These are phyloP conservation scores for Canna indica DNA, from an alignment of 176 grass and related monocot species.

Conservation along the genomic window DNA sequence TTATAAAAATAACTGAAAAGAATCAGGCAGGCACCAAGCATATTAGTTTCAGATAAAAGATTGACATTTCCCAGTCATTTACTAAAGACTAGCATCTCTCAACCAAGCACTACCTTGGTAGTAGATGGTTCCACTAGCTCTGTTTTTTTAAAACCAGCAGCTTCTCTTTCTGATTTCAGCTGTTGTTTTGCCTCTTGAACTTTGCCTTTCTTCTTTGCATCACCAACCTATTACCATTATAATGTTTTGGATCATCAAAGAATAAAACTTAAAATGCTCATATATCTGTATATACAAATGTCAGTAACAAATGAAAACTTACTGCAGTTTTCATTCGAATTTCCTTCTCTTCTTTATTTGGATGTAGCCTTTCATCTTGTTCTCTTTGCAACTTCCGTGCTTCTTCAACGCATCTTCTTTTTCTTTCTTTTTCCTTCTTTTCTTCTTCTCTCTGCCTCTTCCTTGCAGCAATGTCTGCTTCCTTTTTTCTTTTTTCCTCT, in stretches of 20 bases:
- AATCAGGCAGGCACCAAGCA: background rate
- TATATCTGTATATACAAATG: background rate
- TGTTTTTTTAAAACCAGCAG: background rate
- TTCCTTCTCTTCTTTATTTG: slow-evolving; percentile 7
- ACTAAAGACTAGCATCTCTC: background rate
- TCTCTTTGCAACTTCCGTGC: slow-evolving; percentile 6
- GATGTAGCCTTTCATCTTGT: background rate
- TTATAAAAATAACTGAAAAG: background rate
- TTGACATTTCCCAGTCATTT: background rate
- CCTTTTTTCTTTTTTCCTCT: slow-evolving; percentile 57
- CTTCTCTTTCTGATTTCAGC: background rate
- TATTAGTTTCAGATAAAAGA: background rate
- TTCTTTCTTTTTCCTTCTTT: slow-evolving; percentile 17
- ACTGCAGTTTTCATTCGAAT: background rate
- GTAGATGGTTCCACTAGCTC: background rate
- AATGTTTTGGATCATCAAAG: background rate
- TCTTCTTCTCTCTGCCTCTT: slow-evolving; percentile 65
- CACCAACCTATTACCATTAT: background rate
- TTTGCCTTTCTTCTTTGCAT: slow-evolving; percentile 1
- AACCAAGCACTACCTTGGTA: background rate
- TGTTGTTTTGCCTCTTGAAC: background rate
- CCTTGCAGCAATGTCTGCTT: slow-evolving; percentile 42
- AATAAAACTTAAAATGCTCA: no score
- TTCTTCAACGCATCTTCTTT: slow-evolving; percentile 28
- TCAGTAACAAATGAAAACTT: background rate